A percentile compares a stretch with the other conserved stretches of the same genome.
phyloP scores from a whole-genome alignment of 2,329 filamentous ascomycete genomes.

The Lecanicillium sp. region DNA sequence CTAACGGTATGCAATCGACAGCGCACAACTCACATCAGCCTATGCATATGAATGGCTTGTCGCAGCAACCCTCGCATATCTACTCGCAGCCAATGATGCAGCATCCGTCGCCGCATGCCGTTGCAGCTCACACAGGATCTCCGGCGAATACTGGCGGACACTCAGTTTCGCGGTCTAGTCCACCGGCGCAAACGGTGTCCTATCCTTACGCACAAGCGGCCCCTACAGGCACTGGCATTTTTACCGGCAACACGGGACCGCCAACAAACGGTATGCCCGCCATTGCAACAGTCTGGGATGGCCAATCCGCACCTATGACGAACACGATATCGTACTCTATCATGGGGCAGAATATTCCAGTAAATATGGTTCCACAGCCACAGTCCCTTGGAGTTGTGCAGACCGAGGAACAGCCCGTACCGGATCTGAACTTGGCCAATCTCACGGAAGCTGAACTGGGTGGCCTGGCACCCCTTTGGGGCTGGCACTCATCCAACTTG shows the following conservation, averaged over 20 bases:
- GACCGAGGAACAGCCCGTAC: conserved; percentile 3
- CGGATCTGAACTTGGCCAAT: conserved; percentile 13
- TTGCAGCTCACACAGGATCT: not conserved
- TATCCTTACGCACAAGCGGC: conserved; percentile 1
- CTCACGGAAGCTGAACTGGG: conserved; percentile 15
- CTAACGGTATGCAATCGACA: too few species aligned
- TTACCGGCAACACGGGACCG: conserved; percentile 1
- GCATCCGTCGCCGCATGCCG: not conserved
- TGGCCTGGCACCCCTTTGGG: conserved; percentile 15
- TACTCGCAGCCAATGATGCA: not conserved
- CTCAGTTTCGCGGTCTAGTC: not conserved
- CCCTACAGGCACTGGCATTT: conserved; percentile 6
- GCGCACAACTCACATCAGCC: not conserved
- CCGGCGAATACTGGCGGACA: conserved; percentile 2
- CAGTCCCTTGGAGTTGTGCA: conserved; percentile 3
- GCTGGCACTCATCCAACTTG: conserved; percentile 15
- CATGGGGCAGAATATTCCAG: conserved; percentile 6
- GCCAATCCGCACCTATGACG: not conserved
- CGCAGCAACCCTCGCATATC: not conserved
- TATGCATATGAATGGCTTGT: too few species aligned
- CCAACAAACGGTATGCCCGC: conserved; percentile 3
- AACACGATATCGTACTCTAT: conserved; percentile 7
- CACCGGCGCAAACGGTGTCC: not conserved
- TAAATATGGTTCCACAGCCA: conserved; percentile 3
- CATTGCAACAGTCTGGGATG: conserved; percentile 7